Conservation (phyloP, 2,329 filamentous ascomycete species). For the Fusarium sp. region DNA sequence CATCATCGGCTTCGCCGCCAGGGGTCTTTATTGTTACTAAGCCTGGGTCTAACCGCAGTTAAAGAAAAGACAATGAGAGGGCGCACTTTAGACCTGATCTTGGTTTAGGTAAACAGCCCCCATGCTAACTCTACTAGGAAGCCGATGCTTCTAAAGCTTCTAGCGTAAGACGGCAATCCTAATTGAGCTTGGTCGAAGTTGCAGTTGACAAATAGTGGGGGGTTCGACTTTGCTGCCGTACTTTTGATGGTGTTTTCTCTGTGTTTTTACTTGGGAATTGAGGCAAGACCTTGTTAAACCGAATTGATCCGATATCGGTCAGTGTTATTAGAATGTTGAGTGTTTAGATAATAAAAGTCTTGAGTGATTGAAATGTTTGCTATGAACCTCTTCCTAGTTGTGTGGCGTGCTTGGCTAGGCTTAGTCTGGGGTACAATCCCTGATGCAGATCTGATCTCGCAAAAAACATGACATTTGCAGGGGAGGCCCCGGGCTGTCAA, state of each 20-base stretch:
- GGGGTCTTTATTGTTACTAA: neutral
- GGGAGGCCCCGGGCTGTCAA: constrained; percentile 37
- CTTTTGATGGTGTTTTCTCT: neutral
- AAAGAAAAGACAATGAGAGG: neutral
- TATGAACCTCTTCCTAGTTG: neutral
- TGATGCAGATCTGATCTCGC: constrained; percentile 30
- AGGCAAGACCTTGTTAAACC: neutral
- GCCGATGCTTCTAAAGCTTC: constrained; percentile 36
- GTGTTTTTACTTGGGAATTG: neutral
- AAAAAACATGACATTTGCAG: constrained; percentile 7
- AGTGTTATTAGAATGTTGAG: neutral
- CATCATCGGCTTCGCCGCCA: constrained; percentile 13
- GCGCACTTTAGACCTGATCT: neutral
- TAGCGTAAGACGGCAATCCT: constrained; percentile 36
- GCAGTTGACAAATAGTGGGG: constrained; percentile 23
- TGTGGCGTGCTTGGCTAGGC: constrained; percentile 11
- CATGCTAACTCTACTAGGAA: constrained; percentile 28
- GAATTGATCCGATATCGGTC: neutral
- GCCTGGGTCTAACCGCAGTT: neutral
- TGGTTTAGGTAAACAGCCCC: neutral
- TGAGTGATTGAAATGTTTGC: neutral
- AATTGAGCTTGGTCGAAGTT: constrained; percentile 16
- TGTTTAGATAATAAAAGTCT: neutral
- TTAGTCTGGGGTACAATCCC: constrained; percentile 21
- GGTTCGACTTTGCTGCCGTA: neutral